Percentiles rank a stretch among this genome's conserved stretches.
Evolutionary conservation across 2,329 filamentous ascomycete species (phyloP).

Genomic region (Phaeosphaeria sp.): DNA sequence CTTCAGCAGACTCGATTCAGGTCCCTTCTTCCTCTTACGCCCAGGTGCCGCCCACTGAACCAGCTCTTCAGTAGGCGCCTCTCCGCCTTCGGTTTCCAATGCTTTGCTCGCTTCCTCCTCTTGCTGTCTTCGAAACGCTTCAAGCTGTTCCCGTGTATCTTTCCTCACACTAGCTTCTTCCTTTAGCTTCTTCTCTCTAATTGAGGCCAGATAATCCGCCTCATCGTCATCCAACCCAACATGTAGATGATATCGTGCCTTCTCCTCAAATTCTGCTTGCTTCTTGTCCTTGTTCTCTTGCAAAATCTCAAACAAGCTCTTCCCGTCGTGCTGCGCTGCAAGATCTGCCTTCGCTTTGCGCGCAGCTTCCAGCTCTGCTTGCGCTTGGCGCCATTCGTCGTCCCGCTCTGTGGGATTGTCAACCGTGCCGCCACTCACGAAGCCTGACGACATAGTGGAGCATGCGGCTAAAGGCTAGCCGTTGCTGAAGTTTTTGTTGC

Average conservation of each 20-base stretch:
- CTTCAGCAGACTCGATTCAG: slow-evolving; percentile 45
- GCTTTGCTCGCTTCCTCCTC: slow-evolving; percentile 40
- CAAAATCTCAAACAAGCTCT: slow-evolving; percentile 74
- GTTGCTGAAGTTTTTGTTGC: slow-evolving; percentile 8
- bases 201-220: slow-evolving; percentile 72
- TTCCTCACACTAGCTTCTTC: slow-evolving; percentile 64
- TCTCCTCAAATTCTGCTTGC: slow-evolving; percentile 81
- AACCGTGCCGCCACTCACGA: slow-evolving; percentile 59
- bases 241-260: slow-evolving; percentile 74
- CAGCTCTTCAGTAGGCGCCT: slow-evolving; percentile 47
- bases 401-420: slow-evolving; percentile 53
- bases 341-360: slow-evolving; percentile 62
- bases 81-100: slow-evolving; percentile 59
- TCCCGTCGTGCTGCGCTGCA: slow-evolving; percentile 60
- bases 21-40: slow-evolving; percentile 60
- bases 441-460: slow-evolving; percentile 54
- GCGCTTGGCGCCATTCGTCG: slow-evolving; percentile 70
- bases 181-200: slow-evolving; percentile 63
- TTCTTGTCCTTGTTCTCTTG: slow-evolving; percentile 89
- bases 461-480: slow-evolving; percentile 16
- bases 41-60: slow-evolving; percentile 58
- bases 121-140: slow-evolving; percentile 64
- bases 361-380: slow-evolving; percentile 69
- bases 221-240: slow-evolving; percentile 83
- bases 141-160: slow-evolving; percentile 66